Evolutionary conservation across 176 grass and related monocot species (phyloP), one percentile per base, ranked within the genome.

Genomic region (Alopecurus myosuroides): DNA sequence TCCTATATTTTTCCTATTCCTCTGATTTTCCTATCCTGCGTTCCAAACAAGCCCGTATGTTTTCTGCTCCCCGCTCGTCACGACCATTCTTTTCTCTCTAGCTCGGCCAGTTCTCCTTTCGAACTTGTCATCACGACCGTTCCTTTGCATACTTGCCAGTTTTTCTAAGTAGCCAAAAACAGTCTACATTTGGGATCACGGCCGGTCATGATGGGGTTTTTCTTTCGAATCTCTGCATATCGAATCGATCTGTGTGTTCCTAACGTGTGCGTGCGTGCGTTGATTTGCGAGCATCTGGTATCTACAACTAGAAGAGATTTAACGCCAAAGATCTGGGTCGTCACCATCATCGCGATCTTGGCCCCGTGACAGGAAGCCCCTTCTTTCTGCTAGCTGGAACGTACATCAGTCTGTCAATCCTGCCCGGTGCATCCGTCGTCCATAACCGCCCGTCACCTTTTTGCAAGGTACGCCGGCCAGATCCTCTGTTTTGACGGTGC

Each of bases 341-440:
- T 78, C 65, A 36, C 75, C 75, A 33, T 42, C 73, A 31, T 78
- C 5, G 1, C 61, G 74, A 72, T 78, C 79, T 48, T 66, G n/a
- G 45, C 22, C 71, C 14, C 4, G 46, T 80, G 74, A 64, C 60
- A 45, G 34, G 4, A 0, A 20, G 34, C 3, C 60, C 60, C n/a
- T n/a, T n/a, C n/a, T n/a, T 19, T 61, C 5, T 3, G 81, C 49
- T 22, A 31, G 57, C 12, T 68, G 17, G 8, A 35, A 7, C 41
- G 11, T 11, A 35, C 35, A 50, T 78, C 86, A 77, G 37, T 75
- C 69, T 12, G 62, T 48, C 86, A 3, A 66, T 66, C 64, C 33
- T 9, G 53, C 22, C 53, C 5, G 31, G 11, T 49, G 31, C 46
- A 33, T 28, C 70, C 70, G 42, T 53, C 55, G 75, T 22, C 36